These are phyloP conservation scores for Phaffomyces opuntiae DNA, from an alignment of 805 yeast genomes.

Conservation along the genomic window DNA sequence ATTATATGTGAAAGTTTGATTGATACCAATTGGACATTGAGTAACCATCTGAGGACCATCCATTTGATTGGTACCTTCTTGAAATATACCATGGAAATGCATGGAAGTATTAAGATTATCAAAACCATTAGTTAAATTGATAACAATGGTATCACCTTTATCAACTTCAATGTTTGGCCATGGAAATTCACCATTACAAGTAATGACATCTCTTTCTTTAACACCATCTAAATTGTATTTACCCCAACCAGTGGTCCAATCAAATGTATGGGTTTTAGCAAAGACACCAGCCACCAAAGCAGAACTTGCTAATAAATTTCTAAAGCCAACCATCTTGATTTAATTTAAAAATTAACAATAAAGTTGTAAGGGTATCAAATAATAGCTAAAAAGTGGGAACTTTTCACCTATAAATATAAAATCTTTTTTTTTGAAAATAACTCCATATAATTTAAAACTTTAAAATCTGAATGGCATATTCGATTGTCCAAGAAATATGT, in stretches of 20 bases:
- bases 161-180: constrained; percentile 40
- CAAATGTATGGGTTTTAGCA: constrained; percentile 21
- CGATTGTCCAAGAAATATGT: not conserved
- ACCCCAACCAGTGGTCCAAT: constrained; percentile 32
- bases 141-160: constrained; percentile 35
- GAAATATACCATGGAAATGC: constrained; percentile 49
- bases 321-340: constrained; percentile 5
- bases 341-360: no score
- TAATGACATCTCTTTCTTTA: constrained; percentile 43
- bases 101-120: constrained; percentile 39
- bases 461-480: no score
- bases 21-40: constrained; percentile 42
- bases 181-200: constrained; percentile 50
- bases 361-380: not conserved
- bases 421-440: no score
- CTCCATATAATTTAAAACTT: no score
- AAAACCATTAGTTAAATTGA: constrained; percentile 33
- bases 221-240: constrained; percentile 53
- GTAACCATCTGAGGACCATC: constrained; percentile 46
- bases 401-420: constrained; percentile 1
- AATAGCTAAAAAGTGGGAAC: not conserved
- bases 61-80: constrained; percentile 38
- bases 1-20: constrained; percentile 32
- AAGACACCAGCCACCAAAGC: constrained; percentile 1
- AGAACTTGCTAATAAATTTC: constrained; percentile 1